Evolutionary conservation across 2,329 filamentous ascomycete genomes (phyloP), one percentile per base, ranked within the genome.

Genomic region (Passalora sequoiae): DNA sequence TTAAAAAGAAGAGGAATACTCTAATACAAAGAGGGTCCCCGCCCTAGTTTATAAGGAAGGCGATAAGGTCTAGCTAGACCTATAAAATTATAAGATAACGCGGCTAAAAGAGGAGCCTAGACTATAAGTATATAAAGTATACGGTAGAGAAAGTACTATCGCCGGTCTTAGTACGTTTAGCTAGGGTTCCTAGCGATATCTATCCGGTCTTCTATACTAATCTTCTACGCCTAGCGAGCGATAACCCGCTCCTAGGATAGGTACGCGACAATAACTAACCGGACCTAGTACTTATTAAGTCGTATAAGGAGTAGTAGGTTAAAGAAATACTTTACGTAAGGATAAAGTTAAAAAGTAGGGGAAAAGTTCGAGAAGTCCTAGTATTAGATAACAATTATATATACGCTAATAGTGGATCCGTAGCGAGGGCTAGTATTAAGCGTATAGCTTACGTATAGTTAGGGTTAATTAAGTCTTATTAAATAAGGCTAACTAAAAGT

Each of bases 11-110:
- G n/a, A n/a, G n/a, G n/a, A n/a, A n/a, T 5, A 30, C 28, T 10
- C 28, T 30, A 30, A 30, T 12, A 5, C 5, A 12, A 15, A 12
- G n/a, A 30, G 28, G 28, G 16, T 4, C 4, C 10, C 16, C n/a
- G n/a, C n/a, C 28, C 10, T 6, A 30, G n/a, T 30, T 15, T 30
- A 30, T 12, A n/a, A 30, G 61, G 61, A 2, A 57, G 49, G 7
- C 43, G 56, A n/a, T n/a, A n/a, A n/a, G n/a, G n/a, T n/a, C n/a
- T n/a, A n/a, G n/a, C n/a, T n/a, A n/a, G n/a, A n/a, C 6, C n/a
- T n/a, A n/a, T n/a, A n/a, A 7, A 27, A 27, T 12, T 27, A 27
- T 12, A 12, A 7, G 12, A 27, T 12, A 12, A 27, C 24, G 24
- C 6, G 24, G 12, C 12, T 12, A n/a, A 7, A 27, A 27, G 24